Percentiles rank a stretch among this genome's conserved stretches.
phyloP scores from a whole-genome alignment of 208 protist species.

The Leishmania guyanensis region DNA sequence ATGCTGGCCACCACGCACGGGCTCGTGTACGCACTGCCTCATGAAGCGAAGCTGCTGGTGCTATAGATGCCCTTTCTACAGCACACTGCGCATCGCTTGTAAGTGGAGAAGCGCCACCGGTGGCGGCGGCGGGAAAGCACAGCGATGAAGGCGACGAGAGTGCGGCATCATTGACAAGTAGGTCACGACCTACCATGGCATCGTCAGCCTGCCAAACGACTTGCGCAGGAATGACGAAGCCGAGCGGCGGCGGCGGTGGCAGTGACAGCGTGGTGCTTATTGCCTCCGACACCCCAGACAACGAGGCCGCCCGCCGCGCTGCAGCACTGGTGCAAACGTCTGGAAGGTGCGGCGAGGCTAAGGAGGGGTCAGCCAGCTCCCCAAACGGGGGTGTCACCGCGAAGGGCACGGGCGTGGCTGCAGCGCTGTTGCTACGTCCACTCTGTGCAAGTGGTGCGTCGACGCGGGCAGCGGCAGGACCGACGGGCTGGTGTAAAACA shows the following conservation, averaged over 20 bases:
- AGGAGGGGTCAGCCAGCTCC: background rate
- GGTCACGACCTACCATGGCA: background rate
- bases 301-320: background rate
- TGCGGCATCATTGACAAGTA: background rate
- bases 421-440: background rate
- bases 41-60: background rate
- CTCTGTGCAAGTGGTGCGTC: background rate
- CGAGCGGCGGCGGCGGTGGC: background rate
- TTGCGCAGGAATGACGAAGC: background rate
- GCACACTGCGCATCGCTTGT: background rate
- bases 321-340: background rate
- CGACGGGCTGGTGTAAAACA: background rate
- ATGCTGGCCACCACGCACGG: background rate
- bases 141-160: too few relatives aligned
- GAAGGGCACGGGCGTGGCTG: background rate
- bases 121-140: background rate
- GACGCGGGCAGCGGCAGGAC: slow-evolving; percentile 1
- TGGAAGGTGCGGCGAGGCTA: background rate
- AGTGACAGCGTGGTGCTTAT: background rate
- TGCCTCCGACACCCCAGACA: background rate
- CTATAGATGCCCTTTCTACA: background rate
- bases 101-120: background rate
- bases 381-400: background rate
- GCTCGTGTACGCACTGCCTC: background rate
- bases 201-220: slow-evolving; percentile 3